A percentile compares a stretch with the other conserved stretches of the same genome.
phyloP scores from a whole-genome alignment of 129 eudicot species.

The Saussurea involucrata region DNA sequence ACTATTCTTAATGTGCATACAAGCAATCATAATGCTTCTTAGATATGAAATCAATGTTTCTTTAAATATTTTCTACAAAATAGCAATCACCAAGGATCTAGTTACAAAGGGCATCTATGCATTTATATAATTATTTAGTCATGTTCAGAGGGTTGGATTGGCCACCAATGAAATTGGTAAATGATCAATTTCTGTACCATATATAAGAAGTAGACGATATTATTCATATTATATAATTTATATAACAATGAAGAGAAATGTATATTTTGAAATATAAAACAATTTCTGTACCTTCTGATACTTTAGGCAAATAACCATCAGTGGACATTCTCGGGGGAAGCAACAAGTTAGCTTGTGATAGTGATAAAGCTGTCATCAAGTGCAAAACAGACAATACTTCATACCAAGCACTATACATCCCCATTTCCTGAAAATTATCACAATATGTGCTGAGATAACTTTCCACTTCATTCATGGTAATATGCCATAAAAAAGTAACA shows the following conservation, averaged over 20 bases:
- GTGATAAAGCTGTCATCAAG: slow-evolving; percentile 79
- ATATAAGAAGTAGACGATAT: not conserved
- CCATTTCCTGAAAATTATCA: slow-evolving; percentile 61
- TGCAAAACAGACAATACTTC: slow-evolving; percentile 95
- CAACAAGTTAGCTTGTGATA: slow-evolving; percentile 82
- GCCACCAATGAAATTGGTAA: not conserved
- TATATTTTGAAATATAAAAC: no score
- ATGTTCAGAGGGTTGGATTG: not conserved
- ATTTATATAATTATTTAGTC: not conserved
- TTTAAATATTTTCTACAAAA: not conserved
- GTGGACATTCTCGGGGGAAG: slow-evolving; percentile 83
- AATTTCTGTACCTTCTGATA: slow-evolving; percentile 99
- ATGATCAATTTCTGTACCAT: not conserved
- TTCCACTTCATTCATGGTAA: slow-evolving; percentile 5
- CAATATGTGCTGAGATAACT: slow-evolving; percentile 16
- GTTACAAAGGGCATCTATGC: not conserved
- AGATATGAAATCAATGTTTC: not conserved
- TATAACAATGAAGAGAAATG: no score
- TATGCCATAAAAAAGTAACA: not conserved
- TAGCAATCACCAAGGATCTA: not conserved
- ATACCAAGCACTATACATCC: slow-evolving; percentile 90
- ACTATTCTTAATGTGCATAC: not conserved
- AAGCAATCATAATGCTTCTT: not conserved
- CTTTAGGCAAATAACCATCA: slow-evolving; percentile 91
- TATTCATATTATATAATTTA: no score